Conservation (phyloP, 352 stramenopile species). For the Phytopythium montanum region DNA sequence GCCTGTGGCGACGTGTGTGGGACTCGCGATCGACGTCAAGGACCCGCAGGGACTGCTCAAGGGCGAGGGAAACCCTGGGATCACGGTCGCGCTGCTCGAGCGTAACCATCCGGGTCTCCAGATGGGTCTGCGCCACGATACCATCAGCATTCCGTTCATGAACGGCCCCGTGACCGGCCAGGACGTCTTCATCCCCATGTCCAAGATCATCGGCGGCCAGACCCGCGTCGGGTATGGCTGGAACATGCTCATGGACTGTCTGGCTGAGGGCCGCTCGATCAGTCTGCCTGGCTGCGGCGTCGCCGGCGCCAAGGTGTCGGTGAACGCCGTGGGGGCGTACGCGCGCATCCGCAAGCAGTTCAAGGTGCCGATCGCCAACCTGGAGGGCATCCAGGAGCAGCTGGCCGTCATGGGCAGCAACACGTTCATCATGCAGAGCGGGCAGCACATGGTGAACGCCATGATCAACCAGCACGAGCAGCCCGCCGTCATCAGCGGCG, state of each 20-base stretch:
- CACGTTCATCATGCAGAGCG: constrained; percentile 94
- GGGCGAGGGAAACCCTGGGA: constrained; percentile 91
- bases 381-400: constrained; percentile 98
- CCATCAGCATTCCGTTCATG: constrained; percentile 96
- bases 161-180: constrained; percentile 96
- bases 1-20: constrained; percentile 95
- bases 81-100: constrained; percentile 96
- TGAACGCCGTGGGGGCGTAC: constrained; percentile 95
- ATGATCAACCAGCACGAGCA: constrained; percentile 99
- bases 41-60: constrained; percentile 95
- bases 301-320: constrained; percentile 87
- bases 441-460: constrained; percentile 97
- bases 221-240: constrained; percentile 96
- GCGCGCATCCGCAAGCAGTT: constrained; percentile 98
- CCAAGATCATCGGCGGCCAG: constrained; percentile 96
- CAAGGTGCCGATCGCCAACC: constrained; percentile 96
- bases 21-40: constrained; percentile 95
- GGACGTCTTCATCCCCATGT: constrained; percentile 98
- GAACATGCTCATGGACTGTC: constrained; percentile 99
- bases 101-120: constrained; percentile 91
- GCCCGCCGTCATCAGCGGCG: constrained; percentile 96
- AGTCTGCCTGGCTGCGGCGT: constrained; percentile 95
- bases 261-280: constrained; percentile 96
- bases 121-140: constrained; percentile 96
- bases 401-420: constrained; percentile 92